These are phyloP conservation scores for Eucalyptus caleyi DNA, from an alignment of 345 rosid genomes.

Conservation along the genomic window DNA sequence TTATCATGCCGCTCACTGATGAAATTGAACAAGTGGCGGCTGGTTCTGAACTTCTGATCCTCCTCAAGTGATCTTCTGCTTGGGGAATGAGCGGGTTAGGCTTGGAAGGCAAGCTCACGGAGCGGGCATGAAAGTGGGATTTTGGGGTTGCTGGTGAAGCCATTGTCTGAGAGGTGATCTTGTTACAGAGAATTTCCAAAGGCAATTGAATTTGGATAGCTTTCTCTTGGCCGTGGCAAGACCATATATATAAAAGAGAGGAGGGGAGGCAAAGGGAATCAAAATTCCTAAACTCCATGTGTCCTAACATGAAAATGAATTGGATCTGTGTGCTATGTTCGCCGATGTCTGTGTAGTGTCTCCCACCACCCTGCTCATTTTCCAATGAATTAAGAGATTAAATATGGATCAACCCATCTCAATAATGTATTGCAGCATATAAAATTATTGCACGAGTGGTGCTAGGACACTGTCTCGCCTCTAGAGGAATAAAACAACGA, in stretches of 20 bases:
- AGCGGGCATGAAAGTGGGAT: background rate
- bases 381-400: background rate
- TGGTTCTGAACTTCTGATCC: background rate
- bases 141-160: background rate
- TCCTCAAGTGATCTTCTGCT: background rate
- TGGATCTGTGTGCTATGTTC: background rate
- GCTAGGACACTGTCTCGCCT: background rate
- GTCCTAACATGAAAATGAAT: background rate
- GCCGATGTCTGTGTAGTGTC: background rate
- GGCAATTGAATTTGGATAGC: background rate
- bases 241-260: background rate
- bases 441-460: background rate
- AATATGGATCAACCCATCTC: background rate
- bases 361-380: background rate
- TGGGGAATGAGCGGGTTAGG: slow-evolving; percentile 6
- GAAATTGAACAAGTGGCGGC: slow-evolving; percentile 1
- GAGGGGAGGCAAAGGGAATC: background rate
- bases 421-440: background rate
- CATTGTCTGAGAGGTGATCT: background rate
- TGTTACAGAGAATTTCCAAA: background rate
- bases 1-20: background rate
- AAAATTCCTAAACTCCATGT: background rate
- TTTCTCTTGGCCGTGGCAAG: background rate
- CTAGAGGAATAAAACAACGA: background rate
- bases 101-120: background rate